Evolutionary conservation across 1,139 yeast genomes (phyloP).

Genomic region (Kodamaea anthophila): DNA sequence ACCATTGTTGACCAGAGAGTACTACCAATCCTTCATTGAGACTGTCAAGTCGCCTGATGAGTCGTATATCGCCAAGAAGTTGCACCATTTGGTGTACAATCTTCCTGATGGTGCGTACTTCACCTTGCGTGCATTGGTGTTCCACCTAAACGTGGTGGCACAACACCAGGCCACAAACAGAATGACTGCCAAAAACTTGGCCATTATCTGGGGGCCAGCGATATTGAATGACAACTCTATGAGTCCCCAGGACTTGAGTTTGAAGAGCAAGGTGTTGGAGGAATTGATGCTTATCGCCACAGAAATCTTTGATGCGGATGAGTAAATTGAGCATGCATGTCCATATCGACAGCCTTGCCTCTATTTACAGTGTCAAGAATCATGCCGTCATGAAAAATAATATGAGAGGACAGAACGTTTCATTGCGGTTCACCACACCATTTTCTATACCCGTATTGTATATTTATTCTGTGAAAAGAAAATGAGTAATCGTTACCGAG

Average conservation of each 20-base stretch:
- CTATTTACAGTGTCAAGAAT: too few relatives aligned
- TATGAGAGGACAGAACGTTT: too few relatives aligned
- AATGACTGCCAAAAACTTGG: slow-evolving; percentile 74
- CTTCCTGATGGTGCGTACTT: slow-evolving; percentile 94
- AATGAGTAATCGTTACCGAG: too few relatives aligned
- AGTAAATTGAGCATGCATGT: too few relatives aligned
- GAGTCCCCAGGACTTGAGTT: slow-evolving; percentile 72
- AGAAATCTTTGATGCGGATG: slow-evolving; percentile 75
- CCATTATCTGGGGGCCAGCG: slow-evolving; percentile 94
- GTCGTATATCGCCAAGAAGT: slow-evolving; percentile 57
- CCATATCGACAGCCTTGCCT: too few relatives aligned
- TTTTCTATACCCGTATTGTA: too few relatives aligned
- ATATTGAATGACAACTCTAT: slow-evolving; percentile 58
- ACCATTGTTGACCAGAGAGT: slow-evolving; percentile 56
- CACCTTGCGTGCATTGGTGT: slow-evolving; percentile 74
- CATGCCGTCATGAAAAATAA: too few relatives aligned
- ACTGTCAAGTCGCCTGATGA: slow-evolving; percentile 59
- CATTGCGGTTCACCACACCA: too few relatives aligned
- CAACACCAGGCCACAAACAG: slow-evolving; percentile 59
- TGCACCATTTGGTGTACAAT: slow-evolving; percentile 83
- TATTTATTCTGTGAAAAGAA: too few relatives aligned
- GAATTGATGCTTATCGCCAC: slow-evolving; percentile 79
- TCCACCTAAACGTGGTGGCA: slow-evolving; percentile 76
- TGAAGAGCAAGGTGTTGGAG: slow-evolving; percentile 77
- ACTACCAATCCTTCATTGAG: slow-evolving; percentile 55